These are phyloP conservation scores for Verbascum thapsus DNA, from an alignment of 257 asterid species.

Conservation along the genomic window DNA sequence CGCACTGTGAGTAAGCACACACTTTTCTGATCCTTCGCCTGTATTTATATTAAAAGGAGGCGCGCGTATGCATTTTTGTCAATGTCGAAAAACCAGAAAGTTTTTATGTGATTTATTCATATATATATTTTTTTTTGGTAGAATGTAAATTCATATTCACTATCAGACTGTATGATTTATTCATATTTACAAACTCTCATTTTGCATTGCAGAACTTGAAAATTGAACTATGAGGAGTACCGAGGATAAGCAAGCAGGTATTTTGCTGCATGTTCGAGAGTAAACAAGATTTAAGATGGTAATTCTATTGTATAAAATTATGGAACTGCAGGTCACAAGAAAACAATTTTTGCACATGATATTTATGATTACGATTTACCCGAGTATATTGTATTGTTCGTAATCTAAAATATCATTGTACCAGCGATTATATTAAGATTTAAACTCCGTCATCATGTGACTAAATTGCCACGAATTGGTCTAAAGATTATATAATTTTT, in stretches of 20 bases:
- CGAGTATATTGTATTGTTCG: too few relatives aligned
- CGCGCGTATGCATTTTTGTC: background rate
- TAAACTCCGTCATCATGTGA: too few relatives aligned
- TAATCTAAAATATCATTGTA: too few relatives aligned
- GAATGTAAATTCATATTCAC: too few relatives aligned
- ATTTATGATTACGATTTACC: too few relatives aligned
- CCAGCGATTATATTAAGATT: too few relatives aligned
- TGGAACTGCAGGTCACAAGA: too few relatives aligned
- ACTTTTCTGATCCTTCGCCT: slow-evolving; percentile 26
- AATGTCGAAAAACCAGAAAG: background rate
- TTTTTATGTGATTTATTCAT: background rate
- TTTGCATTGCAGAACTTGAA: slow-evolving; percentile 7
- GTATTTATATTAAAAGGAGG: slow-evolving; percentile 3
- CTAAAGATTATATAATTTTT: too few relatives aligned
- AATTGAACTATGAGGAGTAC: background rate
- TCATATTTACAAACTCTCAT: background rate
- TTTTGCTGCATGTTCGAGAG: background rate
- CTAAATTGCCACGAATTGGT: too few relatives aligned
- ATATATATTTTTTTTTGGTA: too few relatives aligned
- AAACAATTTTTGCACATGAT: too few relatives aligned
- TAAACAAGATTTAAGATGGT: background rate
- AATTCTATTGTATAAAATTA: slow-evolving; percentile 14
- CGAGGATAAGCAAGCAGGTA: background rate
- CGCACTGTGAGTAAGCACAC: slow-evolving; percentile 18
- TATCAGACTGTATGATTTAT: background rate